Conservation (phyloP, 1,284 basidiomycete species). For the Microbotryum intermedium region DNA sequence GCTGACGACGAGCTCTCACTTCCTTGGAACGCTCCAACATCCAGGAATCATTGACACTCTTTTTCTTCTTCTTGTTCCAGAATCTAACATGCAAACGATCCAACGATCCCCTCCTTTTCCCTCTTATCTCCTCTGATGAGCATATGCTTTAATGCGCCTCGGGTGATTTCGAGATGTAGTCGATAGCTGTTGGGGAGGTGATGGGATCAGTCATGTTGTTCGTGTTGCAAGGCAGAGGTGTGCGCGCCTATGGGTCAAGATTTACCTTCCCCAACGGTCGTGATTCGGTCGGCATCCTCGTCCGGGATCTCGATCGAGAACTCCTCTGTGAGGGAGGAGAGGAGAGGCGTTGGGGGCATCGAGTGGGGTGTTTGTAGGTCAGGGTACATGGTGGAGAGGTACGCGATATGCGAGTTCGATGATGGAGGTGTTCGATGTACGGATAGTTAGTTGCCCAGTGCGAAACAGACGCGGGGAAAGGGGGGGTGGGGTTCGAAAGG, state of each 20-base stretch:
- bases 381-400: not conserved
- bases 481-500: not conserved
- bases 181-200: conserved; percentile 59
- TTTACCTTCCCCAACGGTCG: conserved; percentile 83
- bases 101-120: no score
- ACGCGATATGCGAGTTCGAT: not conserved
- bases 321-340: conserved; percentile 53
- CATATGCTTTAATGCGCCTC: conserved; percentile 48
- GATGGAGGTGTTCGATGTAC: not conserved
- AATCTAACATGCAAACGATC: no score
- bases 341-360: not conserved
- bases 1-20: no score
- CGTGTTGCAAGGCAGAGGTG: no score
- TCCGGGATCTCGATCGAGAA: conserved; percentile 83
- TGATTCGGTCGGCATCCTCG: conserved; percentile 95
- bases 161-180: conserved; percentile 92
- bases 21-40: no score
- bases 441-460: not conserved
- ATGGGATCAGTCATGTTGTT: conserved; percentile 11
- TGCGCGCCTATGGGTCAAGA: conserved; percentile 10
- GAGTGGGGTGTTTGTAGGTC: not conserved
- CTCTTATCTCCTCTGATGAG: no score
- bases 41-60: no score
- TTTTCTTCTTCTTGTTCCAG: no score
- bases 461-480: not conserved